These are phyloP conservation scores for Astrocystis sublimbata DNA, from an alignment of 495 filamentous ascomycete species.

Conservation along the genomic window DNA sequence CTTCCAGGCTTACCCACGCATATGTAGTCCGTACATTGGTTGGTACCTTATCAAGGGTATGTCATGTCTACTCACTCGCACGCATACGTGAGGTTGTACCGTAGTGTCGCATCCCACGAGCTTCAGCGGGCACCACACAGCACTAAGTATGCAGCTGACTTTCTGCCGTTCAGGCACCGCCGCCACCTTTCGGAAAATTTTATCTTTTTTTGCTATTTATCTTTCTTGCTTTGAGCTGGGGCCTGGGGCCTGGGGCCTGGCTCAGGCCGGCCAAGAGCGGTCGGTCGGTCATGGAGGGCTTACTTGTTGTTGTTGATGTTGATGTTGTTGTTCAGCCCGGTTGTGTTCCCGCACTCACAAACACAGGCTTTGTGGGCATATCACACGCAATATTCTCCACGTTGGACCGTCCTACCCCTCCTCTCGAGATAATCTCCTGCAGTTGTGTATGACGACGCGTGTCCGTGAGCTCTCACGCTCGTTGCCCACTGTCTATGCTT, in stretches of 20 bases:
- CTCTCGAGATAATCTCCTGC: background rate
- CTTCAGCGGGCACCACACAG: slow-evolving; percentile 18
- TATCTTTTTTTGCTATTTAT: too few species aligned
- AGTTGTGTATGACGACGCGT: slow-evolving; percentile 6
- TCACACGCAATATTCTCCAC: background rate
- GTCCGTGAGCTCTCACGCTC: slow-evolving; percentile 8
- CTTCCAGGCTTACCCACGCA: slow-evolving; percentile 10
- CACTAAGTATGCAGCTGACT: slow-evolving; percentile 12
- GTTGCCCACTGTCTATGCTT: slow-evolving; percentile 4
- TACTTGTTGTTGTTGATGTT: background rate
- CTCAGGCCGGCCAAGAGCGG: slow-evolving; percentile 10
- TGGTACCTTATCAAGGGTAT: slow-evolving; percentile 9
- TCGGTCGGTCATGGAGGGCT: background rate
- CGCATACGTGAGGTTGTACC: slow-evolving; percentile 7
- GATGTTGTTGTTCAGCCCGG: slow-evolving; percentile 9
- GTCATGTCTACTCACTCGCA: slow-evolving; percentile 9
- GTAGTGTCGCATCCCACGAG: slow-evolving; percentile 16
- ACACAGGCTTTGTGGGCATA: background rate
- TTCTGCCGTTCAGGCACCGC: slow-evolving; percentile 24
- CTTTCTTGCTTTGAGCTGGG: too few species aligned
- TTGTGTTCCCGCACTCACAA: slow-evolving; percentile 6
- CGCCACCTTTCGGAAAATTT: slow-evolving; percentile 22
- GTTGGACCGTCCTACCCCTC: slow-evolving; percentile 3
- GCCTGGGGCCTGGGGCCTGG: too few species aligned
- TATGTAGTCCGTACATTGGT: slow-evolving; percentile 2